Evolutionary conservation across 495 filamentous ascomycete species (phyloP), one percentile per base, ranked within the genome.

Genomic region (Trichodelitschia bisporula): DNA sequence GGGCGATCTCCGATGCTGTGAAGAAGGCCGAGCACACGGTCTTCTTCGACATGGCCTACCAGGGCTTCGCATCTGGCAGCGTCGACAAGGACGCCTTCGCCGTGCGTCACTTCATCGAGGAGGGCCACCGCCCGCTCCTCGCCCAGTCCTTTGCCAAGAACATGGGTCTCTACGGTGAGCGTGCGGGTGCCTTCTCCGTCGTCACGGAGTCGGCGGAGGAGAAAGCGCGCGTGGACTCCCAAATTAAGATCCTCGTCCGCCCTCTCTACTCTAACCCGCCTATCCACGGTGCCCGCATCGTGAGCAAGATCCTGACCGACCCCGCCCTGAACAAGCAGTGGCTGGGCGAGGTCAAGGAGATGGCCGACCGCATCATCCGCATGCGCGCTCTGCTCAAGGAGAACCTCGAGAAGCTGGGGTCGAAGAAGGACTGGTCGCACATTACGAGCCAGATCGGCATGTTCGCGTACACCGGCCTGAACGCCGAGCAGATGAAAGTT

Each of bases 11-110:
- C 61, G 60, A 78, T 38, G 84, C 72, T 35, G 65, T 93, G 44
- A 90, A 90, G 68, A 64, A 67, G 53, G 71, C 77, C 55, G 72
- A 63, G 25, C 86, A 95, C 62, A 92, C 71, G 48, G 67, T 80
- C 33, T 92, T 97, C 67, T 97, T 97, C 58, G 86, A 97, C 55
- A 97, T 97, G 86, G 86, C 86, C 36, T 97, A 97, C 64, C 84
- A 97, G 58, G 86, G 86, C 39, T 97, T 97, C 45, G 86, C 86
- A 31, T 80, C 72, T 38, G 86, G 86, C 36, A 69, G 89, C 57
- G 84, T 80, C 29, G 64, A 91, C 56, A 64, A 64, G 45, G 86
- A 97, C 53, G 86, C 86, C 36, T 95, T 89, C 42, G 74, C 86
- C 33, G 64, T 92, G 26, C 61, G 86, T 35, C 58, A 92, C 62